Percentiles rank a stretch among this genome's conserved stretches.
Evolutionary conservation across 176 grass and related monocot genomes (phyloP).

Genomic region (Oryza glaberrima): DNA sequence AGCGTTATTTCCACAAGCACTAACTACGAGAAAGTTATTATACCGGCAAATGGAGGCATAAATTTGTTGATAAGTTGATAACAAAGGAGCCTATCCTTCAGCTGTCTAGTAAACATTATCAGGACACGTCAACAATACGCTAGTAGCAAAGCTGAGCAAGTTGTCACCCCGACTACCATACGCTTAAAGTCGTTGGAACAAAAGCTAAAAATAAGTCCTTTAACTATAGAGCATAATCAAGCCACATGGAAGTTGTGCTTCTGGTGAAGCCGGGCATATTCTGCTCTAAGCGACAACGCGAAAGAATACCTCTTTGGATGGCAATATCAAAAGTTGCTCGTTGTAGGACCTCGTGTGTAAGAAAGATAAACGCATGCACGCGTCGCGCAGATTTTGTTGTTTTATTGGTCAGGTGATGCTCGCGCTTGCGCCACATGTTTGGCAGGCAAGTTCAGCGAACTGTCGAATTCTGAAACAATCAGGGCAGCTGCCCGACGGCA

Average conservation of each 20-base stretch:
- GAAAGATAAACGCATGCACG: neutral
- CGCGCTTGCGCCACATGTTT: neutral
- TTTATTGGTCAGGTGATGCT: slow-evolving; percentile 10
- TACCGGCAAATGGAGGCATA: neutral
- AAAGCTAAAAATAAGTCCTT: slow-evolving; percentile 30
- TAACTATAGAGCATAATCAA: slow-evolving; percentile 29
- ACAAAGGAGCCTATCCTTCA: slow-evolving; percentile 20
- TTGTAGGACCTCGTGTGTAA: neutral
- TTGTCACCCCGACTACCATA: slow-evolving; percentile 19
- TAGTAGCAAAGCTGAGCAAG: slow-evolving; percentile 34
- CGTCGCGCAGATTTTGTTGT: neutral
- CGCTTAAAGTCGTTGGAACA: slow-evolving; percentile 35
- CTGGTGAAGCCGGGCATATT: slow-evolving; percentile 43
- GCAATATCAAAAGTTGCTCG: neutral
- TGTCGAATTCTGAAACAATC: neutral
- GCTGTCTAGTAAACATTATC: slow-evolving; percentile 18
- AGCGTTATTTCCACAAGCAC: neutral
- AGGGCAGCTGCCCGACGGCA: neutral
- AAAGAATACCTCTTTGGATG: neutral
- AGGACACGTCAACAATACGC: slow-evolving; percentile 32
- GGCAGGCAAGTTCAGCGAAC: neutral
- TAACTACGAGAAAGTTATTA: neutral
- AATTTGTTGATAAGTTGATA: neutral
- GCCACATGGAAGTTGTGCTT: slow-evolving; percentile 40
- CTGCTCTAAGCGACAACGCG: neutral